Conservation (phyloP, 306 rosid genomes). For the Purshia tridentata region DNA sequence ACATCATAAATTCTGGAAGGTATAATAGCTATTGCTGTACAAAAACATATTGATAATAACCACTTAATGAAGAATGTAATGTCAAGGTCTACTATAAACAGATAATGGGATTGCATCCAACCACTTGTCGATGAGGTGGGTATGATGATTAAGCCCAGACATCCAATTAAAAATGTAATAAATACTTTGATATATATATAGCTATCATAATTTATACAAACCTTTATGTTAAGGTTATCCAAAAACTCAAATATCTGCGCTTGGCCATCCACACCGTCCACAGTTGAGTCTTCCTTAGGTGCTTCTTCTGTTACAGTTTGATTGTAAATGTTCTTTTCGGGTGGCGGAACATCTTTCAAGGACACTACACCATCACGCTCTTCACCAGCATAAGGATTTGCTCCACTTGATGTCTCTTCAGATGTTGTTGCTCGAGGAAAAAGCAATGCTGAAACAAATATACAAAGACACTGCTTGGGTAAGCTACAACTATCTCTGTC, state of each 20-base stretch:
- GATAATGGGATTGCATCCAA: not conserved
- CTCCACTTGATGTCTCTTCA: conserved; percentile 35
- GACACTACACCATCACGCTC: conserved; percentile 20
- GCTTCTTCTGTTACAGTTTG: conserved; percentile 26
- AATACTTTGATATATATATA: not conserved
- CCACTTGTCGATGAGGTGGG: not conserved
- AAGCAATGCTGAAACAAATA: conserved; percentile 26
- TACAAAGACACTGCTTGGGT: not conserved
- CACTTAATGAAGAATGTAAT: not conserved
- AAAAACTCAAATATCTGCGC: conserved; percentile 32
- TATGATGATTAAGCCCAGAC: not conserved
- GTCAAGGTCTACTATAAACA: not conserved
- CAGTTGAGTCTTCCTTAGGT: conserved; percentile 32
- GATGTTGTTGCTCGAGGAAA: conserved; percentile 23
- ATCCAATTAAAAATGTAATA: not conserved
- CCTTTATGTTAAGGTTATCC: conserved; percentile 31
- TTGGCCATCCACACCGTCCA: conserved; percentile 42
- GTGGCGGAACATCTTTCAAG: conserved; percentile 25
- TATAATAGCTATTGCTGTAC: not conserved
- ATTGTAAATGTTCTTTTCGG: conserved; percentile 18
- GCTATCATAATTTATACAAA: not conserved
- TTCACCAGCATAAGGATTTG: conserved; percentile 17
- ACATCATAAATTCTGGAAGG: not conserved
- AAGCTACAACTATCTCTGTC: not conserved
- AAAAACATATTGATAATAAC: not conserved